Evolutionary conservation across 176 grass and related monocot genomes (phyloP), one percentile per base, ranked within the genome.

Genomic region (Lolium multiflorum): DNA sequence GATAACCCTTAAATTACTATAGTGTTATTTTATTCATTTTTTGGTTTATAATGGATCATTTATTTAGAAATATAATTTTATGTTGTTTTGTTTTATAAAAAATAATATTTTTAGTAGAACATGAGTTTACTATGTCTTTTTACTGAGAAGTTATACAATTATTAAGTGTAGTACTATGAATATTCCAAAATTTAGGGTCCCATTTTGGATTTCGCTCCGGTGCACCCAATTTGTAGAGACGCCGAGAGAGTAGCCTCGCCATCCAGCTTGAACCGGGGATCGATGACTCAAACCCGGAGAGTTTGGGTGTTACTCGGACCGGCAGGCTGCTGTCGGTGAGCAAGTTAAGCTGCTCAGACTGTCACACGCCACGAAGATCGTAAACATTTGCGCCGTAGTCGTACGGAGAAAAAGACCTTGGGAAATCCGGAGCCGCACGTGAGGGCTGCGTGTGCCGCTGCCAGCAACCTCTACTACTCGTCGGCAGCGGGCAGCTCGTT

Each of bases 381-480:
- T 81, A 85, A 81, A 89, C 69, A 85, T 85, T 85, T 31, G 63
- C 60, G 14, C 55, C 9, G 1, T n/a, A 59, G 3, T 57, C 14
- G 83, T 85, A 92, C 84, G 81, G 76, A 10, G 11, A 66, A 47
- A 47, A 62, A 74, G 73, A 20, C 37, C 75, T 84, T 61, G 74
- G 90, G 85, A 90, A 90, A 68, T 95, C 73, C 89, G 55, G 68
- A 83, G 81, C 43, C 52, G 85, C 93, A 92, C 88, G 88, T 90
- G 93, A 81, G 85, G 43, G 47, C 57, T 20, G 84, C 86, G 87
- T 88, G 90, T 55, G 14, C 26, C 13, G 31, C 31, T 35, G 31
- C 31, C 31, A 35, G 31, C 31, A 35, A 31, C 37, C 21, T 50
- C 51, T 54, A 44, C 6, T 35, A 35, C 31, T 83, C 55, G 79